Evolutionary conservation across 352 stramenopile genomes (phyloP).

Genomic region (Peronospora belbahrii): DNA sequence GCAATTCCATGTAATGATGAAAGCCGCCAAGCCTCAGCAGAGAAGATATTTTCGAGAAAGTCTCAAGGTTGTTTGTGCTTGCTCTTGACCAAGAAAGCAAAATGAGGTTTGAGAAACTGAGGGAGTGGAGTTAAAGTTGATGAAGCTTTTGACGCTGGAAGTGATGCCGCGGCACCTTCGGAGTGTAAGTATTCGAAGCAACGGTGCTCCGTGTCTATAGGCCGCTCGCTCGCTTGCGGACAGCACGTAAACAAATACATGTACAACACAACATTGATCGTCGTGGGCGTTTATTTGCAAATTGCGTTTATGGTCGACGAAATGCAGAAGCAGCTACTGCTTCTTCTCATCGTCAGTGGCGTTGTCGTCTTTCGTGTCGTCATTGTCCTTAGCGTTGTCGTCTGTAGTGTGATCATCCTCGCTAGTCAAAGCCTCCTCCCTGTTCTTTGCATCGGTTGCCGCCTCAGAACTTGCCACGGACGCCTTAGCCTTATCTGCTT

Average conservation of each 20-base stretch:
- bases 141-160: not conserved
- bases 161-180: constrained; percentile 3
- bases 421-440: constrained; percentile 6
- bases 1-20: constrained; percentile 28
- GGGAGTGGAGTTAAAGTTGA: constrained; percentile 8
- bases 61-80: constrained; percentile 16
- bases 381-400: constrained; percentile 1
- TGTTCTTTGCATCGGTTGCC: constrained; percentile 6
- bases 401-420: constrained; percentile 5
- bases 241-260: constrained; percentile 22
- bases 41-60: not conserved
- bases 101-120: constrained; percentile 15
- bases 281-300: constrained; percentile 17
- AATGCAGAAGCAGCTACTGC: constrained; percentile 14
- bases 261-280: constrained; percentile 17
- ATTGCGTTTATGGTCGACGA: constrained; percentile 17
- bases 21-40: not conserved
- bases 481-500: constrained; percentile 51
- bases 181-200: constrained; percentile 17
- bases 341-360: constrained; percentile 20
- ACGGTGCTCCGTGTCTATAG: constrained; percentile 16
- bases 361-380: constrained; percentile 2
- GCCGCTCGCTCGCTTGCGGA: constrained; percentile 6
- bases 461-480: constrained; percentile 19
- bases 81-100: constrained; percentile 23